phyloP scores from a whole-genome alignment of 345 rosid genomes.

The Camelina sativa region DNA sequence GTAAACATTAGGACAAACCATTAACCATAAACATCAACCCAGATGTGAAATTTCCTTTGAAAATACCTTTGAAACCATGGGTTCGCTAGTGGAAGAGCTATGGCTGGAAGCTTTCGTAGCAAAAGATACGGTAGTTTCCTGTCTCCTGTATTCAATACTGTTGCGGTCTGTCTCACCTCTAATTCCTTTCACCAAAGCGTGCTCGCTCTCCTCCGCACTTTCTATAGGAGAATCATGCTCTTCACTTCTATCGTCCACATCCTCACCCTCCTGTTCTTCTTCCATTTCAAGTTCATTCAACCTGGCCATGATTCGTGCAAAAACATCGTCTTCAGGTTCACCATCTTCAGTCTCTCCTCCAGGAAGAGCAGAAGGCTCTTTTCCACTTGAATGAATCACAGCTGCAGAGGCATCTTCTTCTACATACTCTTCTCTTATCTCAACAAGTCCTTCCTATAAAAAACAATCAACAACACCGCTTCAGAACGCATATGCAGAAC shows the following conservation, averaged over 20 bases:
- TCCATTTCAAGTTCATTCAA: constrained; percentile 92
- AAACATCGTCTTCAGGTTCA: constrained; percentile 65
- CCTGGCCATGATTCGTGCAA: constrained; percentile 69
- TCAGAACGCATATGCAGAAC: neutral
- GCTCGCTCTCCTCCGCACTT: constrained; percentile 34
- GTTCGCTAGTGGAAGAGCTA: constrained; percentile 30
- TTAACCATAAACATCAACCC: constrained; percentile 12
- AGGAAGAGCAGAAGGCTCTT: constrained; percentile 25
- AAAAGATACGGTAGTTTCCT: constrained; percentile 30
- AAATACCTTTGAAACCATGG: constrained; percentile 51
- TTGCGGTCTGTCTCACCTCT: constrained; percentile 15
- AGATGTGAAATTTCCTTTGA: constrained; percentile 23
- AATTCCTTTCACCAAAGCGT: constrained; percentile 40
- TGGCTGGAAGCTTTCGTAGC: constrained; percentile 28
- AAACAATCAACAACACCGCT: neutral
- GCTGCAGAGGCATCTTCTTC: constrained; percentile 41
- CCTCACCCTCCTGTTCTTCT: constrained; percentile 79
- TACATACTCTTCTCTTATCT: constrained; percentile 83
- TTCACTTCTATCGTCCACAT: constrained; percentile 37
- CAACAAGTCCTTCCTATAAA: constrained; percentile 83
- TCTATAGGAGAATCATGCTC: constrained; percentile 17
- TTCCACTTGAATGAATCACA: constrained; percentile 19
- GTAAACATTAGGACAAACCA: neutral
- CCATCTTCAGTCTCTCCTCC: constrained; percentile 44
- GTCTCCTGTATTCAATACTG: neutral